Base-by-base conservation (phyloP, 148 eudicot genomes). In the Nyssa sinensis region DNA sequence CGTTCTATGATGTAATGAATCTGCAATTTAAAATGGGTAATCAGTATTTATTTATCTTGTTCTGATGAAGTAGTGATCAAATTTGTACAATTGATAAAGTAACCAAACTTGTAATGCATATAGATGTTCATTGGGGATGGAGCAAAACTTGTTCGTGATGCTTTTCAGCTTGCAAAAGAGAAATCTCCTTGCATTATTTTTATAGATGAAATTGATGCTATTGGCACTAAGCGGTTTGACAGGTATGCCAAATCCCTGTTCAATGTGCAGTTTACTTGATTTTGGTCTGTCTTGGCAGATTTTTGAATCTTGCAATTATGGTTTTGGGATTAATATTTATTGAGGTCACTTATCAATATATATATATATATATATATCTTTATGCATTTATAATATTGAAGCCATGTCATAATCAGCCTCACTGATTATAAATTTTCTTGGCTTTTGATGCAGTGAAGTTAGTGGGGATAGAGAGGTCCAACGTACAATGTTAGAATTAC, bases 391-490 rank as follows among this genome's bases (percentile, higher is more conserved):
- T n/a, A n/a, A n/a, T n/a, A n/a, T n/a, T n/a, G n/a, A n/a, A n/a
- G n/a, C n/a, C n/a, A 8, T 30, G 4, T 16, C 2, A 30, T 23
- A 53, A 1, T 14, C 62, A 5, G 31, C 41, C 35, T 29, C 30
- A 44, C 30, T 76, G 14, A 70, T 17, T 17, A 28, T 60, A 10
- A 2, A 55, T 12, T 39, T 74, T 61, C 55, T 74, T 58, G 62
- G 71, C 23, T 31, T 31, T 32, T 21, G 31, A 57, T 87, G 81
- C 96, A 95, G 98, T 86, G 98, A 95, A 86, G 96, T 92, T 69
- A 93, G 97, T 75, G 99, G 99, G 74, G 99, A 95, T 70, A 84
- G 97, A 76, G 99, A 95, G 74, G 99, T 95, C 62, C 99, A 95
- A 49, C 85, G 99, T 32, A 95, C 97, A 58, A 92, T 95, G 97